Evolutionary conservation across 805 yeast genomes (phyloP), one percentile per base, ranked within the genome.

Genomic region (Sugiyamaella chiloensis): DNA sequence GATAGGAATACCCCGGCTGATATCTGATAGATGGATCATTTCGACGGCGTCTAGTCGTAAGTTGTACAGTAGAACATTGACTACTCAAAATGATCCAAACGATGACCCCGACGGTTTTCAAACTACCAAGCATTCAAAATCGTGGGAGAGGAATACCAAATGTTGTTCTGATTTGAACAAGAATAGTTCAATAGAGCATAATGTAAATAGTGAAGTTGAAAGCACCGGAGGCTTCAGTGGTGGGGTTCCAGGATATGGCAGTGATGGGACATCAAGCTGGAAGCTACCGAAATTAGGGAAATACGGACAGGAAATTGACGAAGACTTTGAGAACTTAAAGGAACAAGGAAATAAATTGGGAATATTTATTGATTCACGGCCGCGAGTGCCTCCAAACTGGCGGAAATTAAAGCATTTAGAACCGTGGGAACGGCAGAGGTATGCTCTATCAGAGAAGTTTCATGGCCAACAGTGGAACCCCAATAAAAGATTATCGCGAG

Each of bases 341-440:
- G 41, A 50, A 45, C 46, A 47, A 41, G 37, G 54, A 47, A 42
- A 54, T 47, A 23, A 54, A 24, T 26, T 48, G 8, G 52, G 59
- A 11, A 47, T 47, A 21, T 39, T 52, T 11, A 29, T 45, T 11
- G 51, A 45, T 29, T 36, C 8, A 40, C 45, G 49, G 31, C 53
- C 48, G 23, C 63, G 62, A n/a, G 70, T 73, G 3, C 84, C 84
- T 1, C 54, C 55, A 32, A 64, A 65, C 48, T 79, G 80, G 85
- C 65, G 77, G 45, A 60, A 58, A 39, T 61, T 60, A 46, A 59
- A 48, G 37, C 57, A 52, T 48, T 66, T 69, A n/a, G 84, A 86
- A 1, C 79, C 74, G 29, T 90, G 96, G 93, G 69, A 77, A 55
- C 75, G 81, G 55, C 81, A 88, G 55, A 81, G 81, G 56, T 74